Conservation (phyloP, 306 rosid species). For the Inga leiocalycina region DNA sequence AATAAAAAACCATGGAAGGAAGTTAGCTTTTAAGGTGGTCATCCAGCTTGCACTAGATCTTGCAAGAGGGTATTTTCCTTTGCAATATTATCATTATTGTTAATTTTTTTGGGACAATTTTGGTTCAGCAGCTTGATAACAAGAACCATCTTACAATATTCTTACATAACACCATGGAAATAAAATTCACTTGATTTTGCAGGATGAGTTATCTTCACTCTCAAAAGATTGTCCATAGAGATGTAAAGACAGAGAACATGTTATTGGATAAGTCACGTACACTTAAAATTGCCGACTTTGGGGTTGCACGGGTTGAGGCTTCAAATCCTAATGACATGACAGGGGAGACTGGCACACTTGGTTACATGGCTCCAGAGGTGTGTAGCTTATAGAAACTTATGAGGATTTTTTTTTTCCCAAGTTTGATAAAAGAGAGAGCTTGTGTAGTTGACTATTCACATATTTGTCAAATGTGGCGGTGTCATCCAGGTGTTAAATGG, state of each 20-base stretch:
- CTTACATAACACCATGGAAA: conserved; percentile 26
- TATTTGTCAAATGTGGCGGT: conserved; percentile 29
- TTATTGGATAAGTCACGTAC: conserved; percentile 83
- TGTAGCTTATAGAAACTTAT: not conserved
- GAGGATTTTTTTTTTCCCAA: not conserved
- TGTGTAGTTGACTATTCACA: conserved; percentile 28
- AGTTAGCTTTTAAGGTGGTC: conserved; percentile 87
- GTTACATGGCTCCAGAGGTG: conserved; percentile 99
- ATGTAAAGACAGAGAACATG: conserved; percentile 98
- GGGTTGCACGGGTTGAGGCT: conserved; percentile 98
- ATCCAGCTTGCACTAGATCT: conserved; percentile 94
- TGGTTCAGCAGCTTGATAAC: conserved; percentile 33
- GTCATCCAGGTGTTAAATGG: conserved; percentile 90
- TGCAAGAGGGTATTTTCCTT: conserved; percentile 80
- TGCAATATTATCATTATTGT: not conserved
- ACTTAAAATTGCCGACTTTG: conserved; percentile 94
- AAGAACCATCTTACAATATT: conserved; percentile 2
- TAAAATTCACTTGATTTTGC: conserved; percentile 39
- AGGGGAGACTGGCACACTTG: conserved; percentile 99
- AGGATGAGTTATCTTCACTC: conserved; percentile 96
- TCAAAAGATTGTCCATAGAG: conserved; percentile 95
- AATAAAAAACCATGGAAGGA: conserved; percentile 92
- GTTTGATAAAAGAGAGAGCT: conserved; percentile 17
- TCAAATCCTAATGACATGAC: conserved; percentile 99
- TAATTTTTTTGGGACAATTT: not conserved